These are phyloP conservation scores for Pythium aphanidermatum DNA, from an alignment of 352 stramenopile genomes.

Conservation along the genomic window DNA sequence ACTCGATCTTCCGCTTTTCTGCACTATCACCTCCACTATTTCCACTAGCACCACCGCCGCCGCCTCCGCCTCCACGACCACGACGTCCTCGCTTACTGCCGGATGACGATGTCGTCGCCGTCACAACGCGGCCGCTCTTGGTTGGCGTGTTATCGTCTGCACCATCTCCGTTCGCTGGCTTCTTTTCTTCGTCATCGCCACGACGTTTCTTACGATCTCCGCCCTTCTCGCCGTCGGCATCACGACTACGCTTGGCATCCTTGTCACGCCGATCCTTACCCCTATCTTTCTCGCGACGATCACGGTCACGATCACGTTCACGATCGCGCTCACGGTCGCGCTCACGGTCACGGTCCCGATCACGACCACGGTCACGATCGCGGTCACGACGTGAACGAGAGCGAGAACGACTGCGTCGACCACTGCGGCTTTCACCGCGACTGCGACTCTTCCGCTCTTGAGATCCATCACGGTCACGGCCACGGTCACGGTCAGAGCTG, in stretches of 20 bases:
- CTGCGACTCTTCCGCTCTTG: slow-evolving; percentile 22
- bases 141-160: background rate
- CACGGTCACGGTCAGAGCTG: no score
- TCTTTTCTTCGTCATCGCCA: slow-evolving; percentile 9
- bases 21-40: slow-evolving; percentile 6
- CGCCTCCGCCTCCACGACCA: slow-evolving; percentile 4
- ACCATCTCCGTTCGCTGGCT: no score
- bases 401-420: slow-evolving; percentile 35
- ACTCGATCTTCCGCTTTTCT: slow-evolving; percentile 42
- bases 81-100: background rate
- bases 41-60: slow-evolving; percentile 8
- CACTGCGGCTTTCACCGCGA: slow-evolving; percentile 20
- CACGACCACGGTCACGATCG: slow-evolving; percentile 21
- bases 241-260: slow-evolving; percentile 28
- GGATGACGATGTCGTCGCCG: slow-evolving; percentile 29
- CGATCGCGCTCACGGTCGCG: slow-evolving; percentile 23
- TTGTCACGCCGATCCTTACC: slow-evolving; percentile 9
- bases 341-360: slow-evolving; percentile 17
- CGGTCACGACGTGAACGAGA: slow-evolving; percentile 33
- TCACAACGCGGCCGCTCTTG: slow-evolving; percentile 41
- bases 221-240: slow-evolving; percentile 27
- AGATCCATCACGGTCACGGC: slow-evolving; percentile 15
- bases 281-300: slow-evolving; percentile 10
- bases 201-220: slow-evolving; percentile 31
- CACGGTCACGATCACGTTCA: slow-evolving; percentile 14